Evolutionary conservation across 345 rosid genomes (phyloP), one percentile per base, ranked within the genome.

Genomic region (Hypericum perforatum): DNA sequence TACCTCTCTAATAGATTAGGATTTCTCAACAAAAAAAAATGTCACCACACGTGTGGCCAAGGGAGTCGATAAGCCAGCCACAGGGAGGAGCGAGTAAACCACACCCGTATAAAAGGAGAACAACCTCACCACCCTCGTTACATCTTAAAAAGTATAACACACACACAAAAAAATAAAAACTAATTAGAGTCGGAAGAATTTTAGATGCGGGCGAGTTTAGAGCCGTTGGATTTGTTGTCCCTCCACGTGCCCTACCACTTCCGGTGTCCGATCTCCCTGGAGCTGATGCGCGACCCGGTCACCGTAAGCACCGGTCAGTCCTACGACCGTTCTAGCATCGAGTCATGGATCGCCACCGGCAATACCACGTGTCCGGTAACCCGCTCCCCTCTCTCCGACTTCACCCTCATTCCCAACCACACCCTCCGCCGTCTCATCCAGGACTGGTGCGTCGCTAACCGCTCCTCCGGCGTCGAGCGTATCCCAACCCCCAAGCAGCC

Each of bases 401-500:
- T 86, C 73, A 82, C 86, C 45, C 67, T 92, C 66, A 92, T 88
- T 32, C 98, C 98, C 0, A 92, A 92, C 74, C 98, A 92, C 76
- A 92, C 95, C 49, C 98, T 92, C 60, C 95, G 98, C 51, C 90
- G 98, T 11, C 78, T 92, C 6, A 92, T 92, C 64, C 98, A 92
- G 62, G 95, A 82, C 36, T 92, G 98, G 98, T 92, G 95, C 68
- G 98, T 92, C 36, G 91, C 89, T 1, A 80, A 92, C 68, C 82
- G 88, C 12, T 70, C 83, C 40, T 77, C 75, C 41, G 97, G 98
- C 38, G 64, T 92, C 12, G 76, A 82, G 60, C 82, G 98, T 1
- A 92, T 92, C 15, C 98, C 98, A 2, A 92, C 98, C 0, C 98
- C 97, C 0, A 92, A 92, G 52, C 98, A 92, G 54, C 98, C 98